Percentiles rank a stretch among this genome's conserved stretches.
These are phyloP conservation scores for Fusarium albosuccineum DNA, from an alignment of 2,329 filamentous ascomycete genomes.

Conservation along the genomic window DNA sequence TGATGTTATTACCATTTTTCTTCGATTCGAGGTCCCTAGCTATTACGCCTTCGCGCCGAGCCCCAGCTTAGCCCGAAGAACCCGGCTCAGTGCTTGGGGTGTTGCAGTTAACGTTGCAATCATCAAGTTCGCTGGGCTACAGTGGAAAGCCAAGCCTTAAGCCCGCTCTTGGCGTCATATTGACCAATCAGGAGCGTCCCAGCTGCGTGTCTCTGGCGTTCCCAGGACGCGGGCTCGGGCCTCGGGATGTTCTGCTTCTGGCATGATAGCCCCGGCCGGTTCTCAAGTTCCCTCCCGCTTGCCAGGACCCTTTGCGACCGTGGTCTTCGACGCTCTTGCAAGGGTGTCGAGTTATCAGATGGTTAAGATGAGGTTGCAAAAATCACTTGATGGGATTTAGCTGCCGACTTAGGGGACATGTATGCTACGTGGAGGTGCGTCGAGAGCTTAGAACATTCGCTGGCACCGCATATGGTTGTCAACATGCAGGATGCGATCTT, in stretches of 20 bases:
- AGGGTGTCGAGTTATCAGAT: conserved; percentile 26
- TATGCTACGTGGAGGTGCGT: conserved; percentile 1
- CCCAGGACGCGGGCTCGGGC: conserved; percentile 49
- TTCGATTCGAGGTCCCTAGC: conserved; percentile 23
- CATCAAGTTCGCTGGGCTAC: conserved; percentile 23
- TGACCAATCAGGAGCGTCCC: conserved; percentile 48
- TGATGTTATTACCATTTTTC: conserved; percentile 18
- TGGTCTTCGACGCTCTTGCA: conserved; percentile 25
- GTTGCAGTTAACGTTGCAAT: conserved; percentile 23
- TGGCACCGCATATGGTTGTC: conserved; percentile 1
- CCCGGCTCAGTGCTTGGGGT: conserved; percentile 17
- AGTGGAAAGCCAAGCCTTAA: conserved; percentile 13
- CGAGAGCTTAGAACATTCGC: conserved; percentile 1
- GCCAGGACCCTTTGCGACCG: conserved; percentile 33
- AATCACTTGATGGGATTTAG: neutral
- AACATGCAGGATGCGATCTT: conserved; percentile 24
- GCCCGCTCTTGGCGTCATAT: conserved; percentile 19
- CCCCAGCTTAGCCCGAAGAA: conserved; percentile 28
- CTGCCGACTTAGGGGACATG: neutral
- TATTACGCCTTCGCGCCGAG: conserved; percentile 28
- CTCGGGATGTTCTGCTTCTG: conserved; percentile 49
- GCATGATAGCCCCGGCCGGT: conserved; percentile 40
- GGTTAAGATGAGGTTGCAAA: neutral
- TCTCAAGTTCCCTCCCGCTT: conserved; percentile 23
- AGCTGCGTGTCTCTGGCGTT: conserved; percentile 42